Conservation (phyloP, 495 filamentous ascomycete genomes). For the Penicillium samsonianum region DNA sequence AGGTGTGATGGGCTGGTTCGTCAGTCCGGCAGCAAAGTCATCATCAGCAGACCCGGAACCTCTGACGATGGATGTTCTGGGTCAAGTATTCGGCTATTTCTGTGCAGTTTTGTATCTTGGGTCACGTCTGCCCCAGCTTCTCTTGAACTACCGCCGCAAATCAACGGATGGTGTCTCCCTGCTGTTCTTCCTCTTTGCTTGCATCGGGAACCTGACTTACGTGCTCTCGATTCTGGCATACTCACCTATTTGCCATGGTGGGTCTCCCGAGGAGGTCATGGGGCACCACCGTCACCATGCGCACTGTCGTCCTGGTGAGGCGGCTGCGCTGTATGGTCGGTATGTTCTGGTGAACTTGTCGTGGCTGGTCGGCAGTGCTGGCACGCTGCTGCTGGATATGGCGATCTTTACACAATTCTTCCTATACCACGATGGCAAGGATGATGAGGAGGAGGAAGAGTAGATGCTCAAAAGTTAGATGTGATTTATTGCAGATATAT, state of each 20-base stretch:
- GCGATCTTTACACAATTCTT: conserved; percentile 93
- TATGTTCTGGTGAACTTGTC: conserved; percentile 86
- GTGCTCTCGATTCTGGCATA: conserved; percentile 89
- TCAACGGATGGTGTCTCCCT: conserved; percentile 87
- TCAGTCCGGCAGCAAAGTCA: conserved; percentile 50
- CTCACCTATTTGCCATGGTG: conserved; percentile 57
- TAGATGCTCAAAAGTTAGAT: background rate
- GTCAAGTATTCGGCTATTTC: conserved; percentile 84
- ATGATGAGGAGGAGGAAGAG: conserved; percentile 14
- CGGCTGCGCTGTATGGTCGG: conserved; percentile 59
- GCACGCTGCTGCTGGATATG: conserved; percentile 80
- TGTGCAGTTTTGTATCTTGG: conserved; percentile 88
- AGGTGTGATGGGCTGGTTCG: conserved; percentile 82
- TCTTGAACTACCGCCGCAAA: conserved; percentile 87
- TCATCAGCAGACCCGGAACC: conserved; percentile 28
- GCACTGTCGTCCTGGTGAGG: conserved; percentile 57
- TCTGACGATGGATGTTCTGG: conserved; percentile 68
- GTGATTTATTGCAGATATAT: background rate
- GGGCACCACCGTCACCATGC: conserved; percentile 12
- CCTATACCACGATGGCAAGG: conserved; percentile 60
- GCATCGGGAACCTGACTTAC: conserved; percentile 90
- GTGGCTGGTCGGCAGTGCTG: conserved; percentile 87
- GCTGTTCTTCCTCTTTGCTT: conserved; percentile 95
- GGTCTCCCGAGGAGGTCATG: conserved; percentile 18
- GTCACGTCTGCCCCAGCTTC: conserved; percentile 80